Evolutionary conservation across 2,329 filamentous ascomycete genomes (phyloP).

Genomic region (Sordariomycetes sp.): DNA sequence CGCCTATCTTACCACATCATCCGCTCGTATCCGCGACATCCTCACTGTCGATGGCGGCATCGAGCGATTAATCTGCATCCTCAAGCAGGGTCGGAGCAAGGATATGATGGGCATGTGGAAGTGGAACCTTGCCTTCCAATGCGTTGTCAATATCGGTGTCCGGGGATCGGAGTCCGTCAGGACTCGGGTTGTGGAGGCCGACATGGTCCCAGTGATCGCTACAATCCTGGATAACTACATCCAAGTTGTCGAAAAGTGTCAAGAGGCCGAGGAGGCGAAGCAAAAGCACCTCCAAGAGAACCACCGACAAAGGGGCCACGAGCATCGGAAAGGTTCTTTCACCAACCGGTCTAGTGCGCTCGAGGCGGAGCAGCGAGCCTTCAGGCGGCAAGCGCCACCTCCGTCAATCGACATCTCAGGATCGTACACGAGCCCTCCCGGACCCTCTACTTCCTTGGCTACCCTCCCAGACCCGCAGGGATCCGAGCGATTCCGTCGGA

Average conservation of each 20-base stretch:
- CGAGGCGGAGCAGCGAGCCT: slow-evolving; percentile 49
- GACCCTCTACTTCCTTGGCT: slow-evolving; percentile 15
- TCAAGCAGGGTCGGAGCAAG: slow-evolving; percentile 93
- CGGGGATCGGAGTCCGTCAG: slow-evolving; percentile 88
- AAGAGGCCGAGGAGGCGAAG: slow-evolving; percentile 75
- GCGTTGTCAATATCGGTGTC: slow-evolving; percentile 97
- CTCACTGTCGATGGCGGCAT: slow-evolving; percentile 97
- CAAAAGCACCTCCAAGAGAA: slow-evolving; percentile 51
- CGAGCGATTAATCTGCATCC: slow-evolving; percentile 89
- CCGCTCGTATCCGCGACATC: slow-evolving; percentile 93
- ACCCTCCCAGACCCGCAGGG: slow-evolving; percentile 12
- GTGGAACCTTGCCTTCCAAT: slow-evolving; percentile 98
- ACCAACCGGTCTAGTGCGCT: slow-evolving; percentile 40
- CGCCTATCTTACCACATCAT: slow-evolving; percentile 95
- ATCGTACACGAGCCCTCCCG: slow-evolving; percentile 21
- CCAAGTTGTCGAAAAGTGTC: slow-evolving; percentile 85
- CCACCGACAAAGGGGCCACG: slow-evolving; percentile 38
- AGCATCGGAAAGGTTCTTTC: slow-evolving; percentile 40
- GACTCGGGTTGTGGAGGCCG: slow-evolving; percentile 91
- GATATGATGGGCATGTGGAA: slow-evolving; percentile 99
- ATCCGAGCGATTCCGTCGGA: background rate
- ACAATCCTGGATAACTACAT: slow-evolving; percentile 98
- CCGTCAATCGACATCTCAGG: slow-evolving; percentile 51
- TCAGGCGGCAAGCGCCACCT: slow-evolving; percentile 71
- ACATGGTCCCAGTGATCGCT: slow-evolving; percentile 98